These are phyloP conservation scores for Cladorrhinum samala DNA, from an alignment of 495 filamentous ascomycete genomes.

Conservation along the genomic window DNA sequence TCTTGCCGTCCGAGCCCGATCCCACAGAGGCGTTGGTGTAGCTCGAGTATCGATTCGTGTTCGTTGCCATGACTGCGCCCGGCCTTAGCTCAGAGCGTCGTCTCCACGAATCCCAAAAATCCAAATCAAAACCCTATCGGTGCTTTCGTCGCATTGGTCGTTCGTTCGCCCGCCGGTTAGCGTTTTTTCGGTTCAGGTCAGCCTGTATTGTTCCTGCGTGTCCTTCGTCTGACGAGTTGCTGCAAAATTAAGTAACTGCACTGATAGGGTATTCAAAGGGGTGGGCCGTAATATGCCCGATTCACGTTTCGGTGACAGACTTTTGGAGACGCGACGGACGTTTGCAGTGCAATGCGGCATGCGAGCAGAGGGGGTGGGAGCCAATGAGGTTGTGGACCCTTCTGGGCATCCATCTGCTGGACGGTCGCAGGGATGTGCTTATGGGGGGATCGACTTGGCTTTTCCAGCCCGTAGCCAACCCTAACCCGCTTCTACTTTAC, in stretches of 20 bases:
- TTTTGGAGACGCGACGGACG: conserved; percentile 10
- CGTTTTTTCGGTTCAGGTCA: too few species aligned
- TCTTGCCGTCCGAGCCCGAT: conserved; percentile 36
- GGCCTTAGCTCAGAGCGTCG: background rate
- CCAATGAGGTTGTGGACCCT: conserved; percentile 1
- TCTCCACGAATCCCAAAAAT: background rate
- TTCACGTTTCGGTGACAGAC: conserved; percentile 5
- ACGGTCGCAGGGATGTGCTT: background rate
- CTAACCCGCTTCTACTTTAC: background rate
- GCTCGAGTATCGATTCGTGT: conserved; percentile 51
- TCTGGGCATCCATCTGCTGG: background rate
- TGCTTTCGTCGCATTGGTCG: conserved; percentile 13
- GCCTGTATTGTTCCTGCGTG: conserved; percentile 1
- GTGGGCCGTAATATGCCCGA: conserved; percentile 14
- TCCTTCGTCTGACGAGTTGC: too few species aligned
- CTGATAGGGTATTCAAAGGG: background rate
- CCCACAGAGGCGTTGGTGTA: conserved; percentile 45
- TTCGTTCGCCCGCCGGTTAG: background rate
- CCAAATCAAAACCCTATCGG: background rate
- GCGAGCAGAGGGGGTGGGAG: background rate
- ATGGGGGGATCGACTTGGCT: background rate
- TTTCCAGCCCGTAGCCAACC: background rate
- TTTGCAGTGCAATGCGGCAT: background rate
- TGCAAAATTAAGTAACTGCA: too few species aligned
- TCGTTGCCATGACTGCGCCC: conserved; percentile 49